phyloP scores from a whole-genome alignment of 2,329 filamentous ascomycete genomes.

The Claviceps fusiformis region DNA sequence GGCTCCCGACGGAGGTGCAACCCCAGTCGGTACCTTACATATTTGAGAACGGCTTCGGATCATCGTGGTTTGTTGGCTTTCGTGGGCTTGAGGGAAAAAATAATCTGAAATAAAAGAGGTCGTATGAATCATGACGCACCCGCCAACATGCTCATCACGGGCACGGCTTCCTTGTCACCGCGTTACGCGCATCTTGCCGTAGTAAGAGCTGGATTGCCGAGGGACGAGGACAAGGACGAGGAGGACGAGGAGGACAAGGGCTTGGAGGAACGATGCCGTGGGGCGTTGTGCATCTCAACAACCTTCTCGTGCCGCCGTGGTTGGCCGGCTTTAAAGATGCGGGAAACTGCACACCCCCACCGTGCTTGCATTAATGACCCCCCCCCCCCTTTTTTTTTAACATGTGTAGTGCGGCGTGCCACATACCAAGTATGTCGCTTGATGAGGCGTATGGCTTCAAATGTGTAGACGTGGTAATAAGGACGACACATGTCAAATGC shows the following conservation, averaged over 20 bases:
- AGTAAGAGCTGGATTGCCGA: not conserved
- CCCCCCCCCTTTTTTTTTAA: not conserved
- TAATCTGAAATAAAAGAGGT: too few relatives aligned
- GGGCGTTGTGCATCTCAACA: constrained; percentile 5
- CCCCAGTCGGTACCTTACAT: too few relatives aligned
- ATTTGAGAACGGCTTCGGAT: too few relatives aligned
- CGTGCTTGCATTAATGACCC: not conserved
- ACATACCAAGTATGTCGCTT: not conserved
- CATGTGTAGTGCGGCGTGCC: too few relatives aligned
- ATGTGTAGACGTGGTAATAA: not conserved
- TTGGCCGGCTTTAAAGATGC: not conserved
- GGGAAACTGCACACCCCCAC: not conserved
- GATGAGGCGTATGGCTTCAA: not conserved
- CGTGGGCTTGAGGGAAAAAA: too few relatives aligned
- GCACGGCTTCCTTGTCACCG: not conserved
- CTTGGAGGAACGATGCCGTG: not conserved
- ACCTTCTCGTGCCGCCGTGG: not conserved
- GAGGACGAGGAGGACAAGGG: not conserved
- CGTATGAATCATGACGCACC: too few relatives aligned
- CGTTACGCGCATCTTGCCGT: not conserved
- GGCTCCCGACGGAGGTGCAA: too few relatives aligned
- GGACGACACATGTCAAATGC: not conserved
- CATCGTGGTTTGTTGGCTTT: too few relatives aligned
- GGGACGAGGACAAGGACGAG: not conserved
- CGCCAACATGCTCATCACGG: too few relatives aligned